Conservation (phyloP, 2,329 filamentous ascomycete species). For the Stemphylium vesicarium region DNA sequence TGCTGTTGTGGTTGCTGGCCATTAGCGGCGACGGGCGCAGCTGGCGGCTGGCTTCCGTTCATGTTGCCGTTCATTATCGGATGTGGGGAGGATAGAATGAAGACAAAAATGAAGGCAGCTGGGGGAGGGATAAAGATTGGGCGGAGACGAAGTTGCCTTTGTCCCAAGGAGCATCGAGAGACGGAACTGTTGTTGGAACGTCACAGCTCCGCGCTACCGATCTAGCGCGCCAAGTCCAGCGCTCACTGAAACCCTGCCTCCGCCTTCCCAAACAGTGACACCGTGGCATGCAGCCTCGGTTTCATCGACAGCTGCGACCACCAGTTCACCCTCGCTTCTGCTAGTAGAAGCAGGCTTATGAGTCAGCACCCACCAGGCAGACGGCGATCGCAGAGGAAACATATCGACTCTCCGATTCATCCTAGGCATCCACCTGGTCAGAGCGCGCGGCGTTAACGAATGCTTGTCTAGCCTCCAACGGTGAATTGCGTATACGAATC, state of each 20-base stretch:
- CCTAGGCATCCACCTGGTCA: neutral
- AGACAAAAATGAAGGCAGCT: conserved; percentile 33
- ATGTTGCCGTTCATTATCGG: conserved; percentile 27
- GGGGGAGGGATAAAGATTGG: conserved; percentile 25
- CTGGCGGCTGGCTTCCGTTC: conserved; percentile 26
- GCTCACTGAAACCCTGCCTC: conserved; percentile 8
- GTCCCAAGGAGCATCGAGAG: conserved; percentile 6
- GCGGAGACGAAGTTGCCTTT: conserved; percentile 15
- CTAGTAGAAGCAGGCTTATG: neutral
- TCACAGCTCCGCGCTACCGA: conserved; percentile 21
- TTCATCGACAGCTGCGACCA: neutral
- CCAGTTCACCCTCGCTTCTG: neutral
- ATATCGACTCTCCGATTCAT: neutral
- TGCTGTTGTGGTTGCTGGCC: conserved; percentile 29
- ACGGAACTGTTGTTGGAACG: conserved; percentile 13
- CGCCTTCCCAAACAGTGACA: conserved; percentile 14
- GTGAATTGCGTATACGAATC: neutral
- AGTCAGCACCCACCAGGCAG: neutral
- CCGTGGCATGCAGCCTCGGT: conserved; percentile 4
- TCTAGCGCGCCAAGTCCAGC: conserved; percentile 13
- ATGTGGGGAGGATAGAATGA: neutral
- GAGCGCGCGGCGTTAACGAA: neutral
- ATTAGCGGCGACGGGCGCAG: conserved; percentile 39
- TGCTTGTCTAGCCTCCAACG: neutral
- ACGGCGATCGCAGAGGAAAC: neutral